Conservation (phyloP, 768 basidiomycete genomes). For the Megacollybia marginata region DNA sequence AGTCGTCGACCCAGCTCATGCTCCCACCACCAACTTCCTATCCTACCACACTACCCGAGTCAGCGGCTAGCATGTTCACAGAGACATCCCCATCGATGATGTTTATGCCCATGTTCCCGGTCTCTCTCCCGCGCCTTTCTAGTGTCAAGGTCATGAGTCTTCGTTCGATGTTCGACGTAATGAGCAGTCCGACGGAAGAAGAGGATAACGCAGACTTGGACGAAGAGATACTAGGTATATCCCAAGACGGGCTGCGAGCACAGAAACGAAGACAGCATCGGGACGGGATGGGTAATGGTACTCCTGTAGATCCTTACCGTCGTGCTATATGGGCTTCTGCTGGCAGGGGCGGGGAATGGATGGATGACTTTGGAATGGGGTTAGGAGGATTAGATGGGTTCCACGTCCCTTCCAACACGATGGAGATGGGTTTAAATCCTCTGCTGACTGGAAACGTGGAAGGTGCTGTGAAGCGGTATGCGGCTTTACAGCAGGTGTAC, state of each 20-base stretch:
- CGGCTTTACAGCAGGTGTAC: not conserved
- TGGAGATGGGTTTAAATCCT: not conserved
- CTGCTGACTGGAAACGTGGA: not conserved
- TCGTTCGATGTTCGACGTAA: not conserved
- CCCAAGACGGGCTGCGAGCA: not conserved
- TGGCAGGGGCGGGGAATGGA: not conserved
- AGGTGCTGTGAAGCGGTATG: not conserved
- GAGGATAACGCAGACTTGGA: not conserved
- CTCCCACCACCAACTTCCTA: not conserved
- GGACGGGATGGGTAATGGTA: not conserved
- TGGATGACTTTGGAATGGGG: too few species aligned
- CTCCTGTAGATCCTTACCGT: not conserved
- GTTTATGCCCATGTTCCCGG: not conserved
- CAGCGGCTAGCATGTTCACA: too few species aligned
- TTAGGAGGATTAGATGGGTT: too few species aligned
- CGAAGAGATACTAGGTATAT: not conserved
- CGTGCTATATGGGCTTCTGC: not conserved
- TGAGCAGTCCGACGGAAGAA: not conserved
- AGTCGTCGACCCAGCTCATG: not conserved
- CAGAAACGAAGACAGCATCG: not conserved
- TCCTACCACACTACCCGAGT: not conserved
- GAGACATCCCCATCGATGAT: not conserved
- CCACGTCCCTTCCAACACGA: too few species aligned
- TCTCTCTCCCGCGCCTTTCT: not conserved
- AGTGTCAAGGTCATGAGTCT: not conserved